Evolutionary conservation across 495 filamentous ascomycete genomes (phyloP).

Genomic region (Hypoxylon trugodes): DNA sequence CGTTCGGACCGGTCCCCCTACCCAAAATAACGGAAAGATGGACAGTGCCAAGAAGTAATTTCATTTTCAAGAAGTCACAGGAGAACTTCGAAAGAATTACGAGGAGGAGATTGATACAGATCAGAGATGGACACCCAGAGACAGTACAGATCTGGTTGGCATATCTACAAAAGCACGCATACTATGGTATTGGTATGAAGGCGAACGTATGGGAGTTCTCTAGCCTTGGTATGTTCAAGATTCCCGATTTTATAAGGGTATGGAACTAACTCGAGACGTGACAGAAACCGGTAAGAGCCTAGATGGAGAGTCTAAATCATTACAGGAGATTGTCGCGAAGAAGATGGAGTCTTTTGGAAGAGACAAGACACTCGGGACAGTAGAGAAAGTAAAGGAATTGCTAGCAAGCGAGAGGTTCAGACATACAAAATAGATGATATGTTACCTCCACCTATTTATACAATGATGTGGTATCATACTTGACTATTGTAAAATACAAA

Average conservation of each 20-base stretch:
- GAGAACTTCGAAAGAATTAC: constrained; percentile 97
- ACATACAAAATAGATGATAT: constrained; percentile 28
- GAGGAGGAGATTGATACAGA: constrained; percentile 84
- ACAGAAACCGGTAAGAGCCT: constrained; percentile 72
- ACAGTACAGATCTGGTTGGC: constrained; percentile 90
- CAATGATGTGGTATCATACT: constrained; percentile 7
- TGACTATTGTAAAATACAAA: constrained; percentile 9
- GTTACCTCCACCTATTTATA: constrained; percentile 25
- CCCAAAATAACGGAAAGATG: constrained; percentile 87
- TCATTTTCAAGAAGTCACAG: constrained; percentile 95
- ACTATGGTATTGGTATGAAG: constrained; percentile 98
- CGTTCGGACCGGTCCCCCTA: constrained; percentile 86
- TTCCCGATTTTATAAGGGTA: background rate
- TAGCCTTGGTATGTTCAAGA: constrained; percentile 64
- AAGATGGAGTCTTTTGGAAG: constrained; percentile 72
- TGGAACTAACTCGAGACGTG: constrained; percentile 26
- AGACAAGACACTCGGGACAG: constrained; percentile 57
- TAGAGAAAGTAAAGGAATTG: constrained; percentile 64
- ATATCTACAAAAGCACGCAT: constrained; percentile 87
- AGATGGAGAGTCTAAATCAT: constrained; percentile 65
- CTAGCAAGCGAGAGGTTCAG: constrained; percentile 60
- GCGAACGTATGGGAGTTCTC: constrained; percentile 93
- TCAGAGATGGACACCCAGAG: constrained; percentile 91
- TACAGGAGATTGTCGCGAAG: constrained; percentile 66
- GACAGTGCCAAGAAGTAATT: constrained; percentile 90